Evolutionary conservation across 148 eudicot species (phyloP), one percentile per base, ranked within the genome.

Genomic region (Rhododendron mucronatum): DNA sequence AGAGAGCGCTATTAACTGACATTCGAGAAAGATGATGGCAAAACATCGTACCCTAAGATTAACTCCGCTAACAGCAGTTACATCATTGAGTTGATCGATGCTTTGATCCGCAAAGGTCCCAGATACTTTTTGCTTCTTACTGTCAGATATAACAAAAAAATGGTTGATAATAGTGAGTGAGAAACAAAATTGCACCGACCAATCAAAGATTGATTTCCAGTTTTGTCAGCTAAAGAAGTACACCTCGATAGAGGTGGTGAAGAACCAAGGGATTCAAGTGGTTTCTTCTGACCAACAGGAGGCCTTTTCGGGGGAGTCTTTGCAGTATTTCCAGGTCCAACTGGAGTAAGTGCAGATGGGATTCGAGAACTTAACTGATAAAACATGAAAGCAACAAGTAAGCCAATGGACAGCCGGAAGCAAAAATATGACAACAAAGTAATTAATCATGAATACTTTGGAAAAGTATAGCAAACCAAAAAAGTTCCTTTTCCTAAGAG

Each of bases 31-130:
- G 33, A 57, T 26, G 82, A 55, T 37, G 37, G 44, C 57, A 53
- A 63, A 75, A 84, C 35, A 79, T 37, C 89, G 69, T 94, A 97
- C 99, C 94, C 95, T 91, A 82, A 97, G 93, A 91, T 97, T 94
- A 35, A 97, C 96, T 84, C 99, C 99, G 90, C 99, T 95, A 67
- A 94, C 98, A 83, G 98, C 98, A 89, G 98, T 94, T 86, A 97
- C 99, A 94, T 97, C 99, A 92, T 94, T 97, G 65, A 95, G 98
- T 82, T 95, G 99, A 84, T 97, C 98, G 85, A 97, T 97, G 92
- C 99, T 97, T 90, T 97, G 99, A 91, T 95, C 98, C 44, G 88
- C 82, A 77, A 90, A 93, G 67, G 85, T 84, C 77, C 94, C 98
- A 76, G 94, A 90, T 85, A 91, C 92, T 78, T 95, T 97, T 90